Evolutionary conservation across 108 stramenopile species (phyloP), one percentile per base, ranked within the genome.

Genomic region (Mayamaea pseudoterrestris): DNA sequence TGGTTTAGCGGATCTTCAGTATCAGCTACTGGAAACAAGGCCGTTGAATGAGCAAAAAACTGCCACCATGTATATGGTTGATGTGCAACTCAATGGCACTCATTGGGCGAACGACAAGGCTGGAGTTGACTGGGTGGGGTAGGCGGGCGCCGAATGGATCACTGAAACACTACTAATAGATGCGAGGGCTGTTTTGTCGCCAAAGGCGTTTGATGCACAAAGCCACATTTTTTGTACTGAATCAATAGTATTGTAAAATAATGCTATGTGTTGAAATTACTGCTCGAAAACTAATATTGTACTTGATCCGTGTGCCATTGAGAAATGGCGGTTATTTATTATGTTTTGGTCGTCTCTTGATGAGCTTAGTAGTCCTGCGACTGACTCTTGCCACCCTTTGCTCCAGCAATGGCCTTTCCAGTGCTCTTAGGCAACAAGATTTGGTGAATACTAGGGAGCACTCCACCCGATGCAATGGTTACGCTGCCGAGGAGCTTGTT

Each of bases 371-470:
- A 39, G 37, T 39, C 20, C 20, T 39, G 37, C 3, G 37, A 39
- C 5, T 14, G 18, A 3, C 18, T 18, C 3, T 14, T 14, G 18
- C 20, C 20, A 20, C 5, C 8, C 37, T 44, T 44, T 4, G 32
- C 12, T 34, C 11, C 12, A 34, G 32, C 32, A 11, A 8, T 34
- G 11, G 8, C 8, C 32, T 34, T 34, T 34, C 32, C 32, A 12
- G 11, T 34, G 71, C 84, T 90, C 72, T 90, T 93, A 32, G 92
- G 92, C 30, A 93, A 67, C 41, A 93, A 77, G 8, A 91, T 87
- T 8, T 89, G 73, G 77, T 97, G 95, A 66, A 97, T 97, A 57
- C 95, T 94, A 35, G 95, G 95, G 11, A 97, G 60, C 11, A 71
- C 69, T 57, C 93, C 93, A 34, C 93, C 90, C 21, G 77, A 47